A percentile compares a stretch with the other conserved stretches of the same genome.
Evolutionary conservation across 2,329 filamentous ascomycete genomes (phyloP).

Genomic region (Colletotrichum cereale): DNA sequence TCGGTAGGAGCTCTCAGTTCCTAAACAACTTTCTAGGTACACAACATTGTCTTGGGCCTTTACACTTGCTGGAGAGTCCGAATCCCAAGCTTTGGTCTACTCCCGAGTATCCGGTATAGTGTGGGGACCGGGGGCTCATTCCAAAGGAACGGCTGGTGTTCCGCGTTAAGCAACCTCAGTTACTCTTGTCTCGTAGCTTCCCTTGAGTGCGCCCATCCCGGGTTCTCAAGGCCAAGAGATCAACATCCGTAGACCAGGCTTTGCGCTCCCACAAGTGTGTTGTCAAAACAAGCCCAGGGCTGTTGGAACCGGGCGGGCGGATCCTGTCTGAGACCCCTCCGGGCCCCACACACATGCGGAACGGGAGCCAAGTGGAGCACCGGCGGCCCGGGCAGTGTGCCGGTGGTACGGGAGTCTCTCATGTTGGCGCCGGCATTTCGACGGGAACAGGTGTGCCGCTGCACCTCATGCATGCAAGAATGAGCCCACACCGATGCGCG

Average conservation of each 20-base stretch:
- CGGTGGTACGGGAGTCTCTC: slow-evolving; percentile 5
- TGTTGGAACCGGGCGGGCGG: slow-evolving; percentile 18
- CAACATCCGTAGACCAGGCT: not conserved
- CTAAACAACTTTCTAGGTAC: not conserved
- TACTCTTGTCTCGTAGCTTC: not conserved
- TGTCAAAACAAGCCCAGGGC: slow-evolving; percentile 24
- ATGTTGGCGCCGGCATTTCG: not conserved
- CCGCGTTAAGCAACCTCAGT: not conserved
- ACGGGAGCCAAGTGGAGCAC: slow-evolving; percentile 1
- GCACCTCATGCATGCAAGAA: not conserved
- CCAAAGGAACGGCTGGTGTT: too few species aligned
- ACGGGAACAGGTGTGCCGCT: not conserved
- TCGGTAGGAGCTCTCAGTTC: too few species aligned
- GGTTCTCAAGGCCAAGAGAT: too few species aligned
- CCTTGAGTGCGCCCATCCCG: not conserved
- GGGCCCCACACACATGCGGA: slow-evolving; percentile 12
- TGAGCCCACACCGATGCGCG: not conserved
- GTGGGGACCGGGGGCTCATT: not conserved
- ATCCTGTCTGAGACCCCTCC: slow-evolving; percentile 7
- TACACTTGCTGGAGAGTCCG: too few species aligned
- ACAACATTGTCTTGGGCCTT: fast-evolving
- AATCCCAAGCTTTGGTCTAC: not conserved
- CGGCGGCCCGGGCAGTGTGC: slow-evolving; percentile 10
- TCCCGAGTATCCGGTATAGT: not conserved
- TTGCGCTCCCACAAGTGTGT: not conserved